These are phyloP conservation scores for Fusarium phyllophilum DNA, from an alignment of 2,329 filamentous ascomycete species.

Conservation along the genomic window DNA sequence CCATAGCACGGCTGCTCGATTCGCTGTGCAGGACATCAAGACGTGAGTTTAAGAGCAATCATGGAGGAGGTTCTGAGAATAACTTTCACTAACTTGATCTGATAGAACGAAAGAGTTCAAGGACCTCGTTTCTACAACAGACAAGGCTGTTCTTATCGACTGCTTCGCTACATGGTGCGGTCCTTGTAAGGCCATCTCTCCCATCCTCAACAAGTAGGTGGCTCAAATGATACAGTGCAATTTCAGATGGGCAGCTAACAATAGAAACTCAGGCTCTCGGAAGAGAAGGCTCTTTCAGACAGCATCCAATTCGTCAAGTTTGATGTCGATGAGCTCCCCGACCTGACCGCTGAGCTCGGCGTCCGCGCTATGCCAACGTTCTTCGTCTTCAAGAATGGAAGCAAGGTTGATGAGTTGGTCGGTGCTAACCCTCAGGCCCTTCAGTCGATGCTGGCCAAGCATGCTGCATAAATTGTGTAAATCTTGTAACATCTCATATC, in stretches of 20 bases:
- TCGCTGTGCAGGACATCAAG: constrained; percentile 57
- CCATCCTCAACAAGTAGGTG: constrained; percentile 63
- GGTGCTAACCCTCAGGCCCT: constrained; percentile 76
- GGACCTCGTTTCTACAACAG: constrained; percentile 58
- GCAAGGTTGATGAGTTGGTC: constrained; percentile 77
- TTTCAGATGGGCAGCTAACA: not conserved
- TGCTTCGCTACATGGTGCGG: constrained; percentile 77
- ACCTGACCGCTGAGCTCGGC: constrained; percentile 79
- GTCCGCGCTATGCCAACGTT: constrained; percentile 96
- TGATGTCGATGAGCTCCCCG: constrained; percentile 84
- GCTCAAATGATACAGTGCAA: not conserved
- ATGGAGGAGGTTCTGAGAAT: not conserved
- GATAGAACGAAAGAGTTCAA: constrained; percentile 69
- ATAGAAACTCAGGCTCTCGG: constrained; percentile 34
- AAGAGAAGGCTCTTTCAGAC: constrained; percentile 61
- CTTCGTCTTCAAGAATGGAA: constrained; percentile 81
- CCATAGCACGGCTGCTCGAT: constrained; percentile 53
- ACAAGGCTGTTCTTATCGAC: constrained; percentile 79
- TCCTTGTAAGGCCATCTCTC: constrained; percentile 91
- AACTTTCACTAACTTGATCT: not conserved
- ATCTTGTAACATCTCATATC: not conserved
- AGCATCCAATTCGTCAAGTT: constrained; percentile 84
- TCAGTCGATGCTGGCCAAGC: constrained; percentile 29
- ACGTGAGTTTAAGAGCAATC: constrained; percentile 45
- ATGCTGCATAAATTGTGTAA: constrained; percentile 11